Base-by-base conservation (phyloP, 805 yeast species). In the Suhomyces xylopsoci region DNA sequence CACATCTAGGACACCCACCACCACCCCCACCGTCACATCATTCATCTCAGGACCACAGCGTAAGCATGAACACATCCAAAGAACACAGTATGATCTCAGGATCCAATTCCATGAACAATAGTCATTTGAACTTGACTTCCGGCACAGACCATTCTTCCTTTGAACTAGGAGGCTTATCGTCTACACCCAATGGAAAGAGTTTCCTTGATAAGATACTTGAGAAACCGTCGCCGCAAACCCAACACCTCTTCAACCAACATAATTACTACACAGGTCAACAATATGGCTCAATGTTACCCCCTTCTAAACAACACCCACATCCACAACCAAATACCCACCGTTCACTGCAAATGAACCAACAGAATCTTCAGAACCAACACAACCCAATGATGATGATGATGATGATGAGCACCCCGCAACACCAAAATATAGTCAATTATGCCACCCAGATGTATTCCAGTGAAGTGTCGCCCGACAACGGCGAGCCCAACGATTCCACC, bases 351-450 rank as follows among this genome's bases (percentile, higher is more conserved):
- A 51, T 30, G 36, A 52, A 49, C 20, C 45, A 19, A 36, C 58
- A 34, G 14, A 56, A 48, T 30, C 58, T 53, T 44, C 57, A 42
- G 40, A 59, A 58, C 54, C 58, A 49, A 28, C 62, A 56, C 15
- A 60, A 54, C 12, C 55, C 50, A 22, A 49, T 51, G 47, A 54
- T 52, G 57, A 51, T 51, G 54, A 63, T 67, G 71, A 71, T 70
- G 73, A 63, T 69, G 66, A 71, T 74, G 76, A 73, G 78, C 48
- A 74, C 79, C 5, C 79, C 79, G 3, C 76, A 71, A 51, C 77
- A 71, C 54, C 72, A 66, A 32, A 62, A 60, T 49, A 56, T 69
- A 5, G 48, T 63, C 15, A 59, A 63, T 51, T 69, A 67, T 52
- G 54, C 55, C 17, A 61, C 62, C 2, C 50, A 59, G 36, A 49